Evolutionary conservation across 805 yeast genomes (phyloP).

Genomic region (Starmerella powellii): DNA sequence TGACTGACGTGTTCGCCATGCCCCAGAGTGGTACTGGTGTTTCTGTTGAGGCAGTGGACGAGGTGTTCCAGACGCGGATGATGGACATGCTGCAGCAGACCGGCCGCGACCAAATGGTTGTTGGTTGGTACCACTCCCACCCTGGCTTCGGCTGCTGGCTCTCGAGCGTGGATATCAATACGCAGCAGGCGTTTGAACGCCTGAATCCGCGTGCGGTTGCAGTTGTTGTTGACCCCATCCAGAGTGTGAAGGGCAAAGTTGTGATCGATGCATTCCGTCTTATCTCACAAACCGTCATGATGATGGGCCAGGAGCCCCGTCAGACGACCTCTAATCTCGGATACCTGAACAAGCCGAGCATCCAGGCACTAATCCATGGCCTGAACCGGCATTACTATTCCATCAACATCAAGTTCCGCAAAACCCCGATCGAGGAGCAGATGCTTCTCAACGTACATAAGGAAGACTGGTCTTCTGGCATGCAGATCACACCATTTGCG

Average conservation of each 20-base stretch:
- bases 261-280: constrained; percentile 96
- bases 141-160: constrained; percentile 99
- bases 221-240: constrained; percentile 96
- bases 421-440: constrained; percentile 81
- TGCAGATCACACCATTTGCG: constrained; percentile 63
- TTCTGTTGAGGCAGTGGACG: constrained; percentile 97
- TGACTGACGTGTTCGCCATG: constrained; percentile 98
- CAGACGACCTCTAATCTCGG: constrained; percentile 95
- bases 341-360: constrained; percentile 86
- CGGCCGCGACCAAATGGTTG: constrained; percentile 98
- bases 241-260: constrained; percentile 96
- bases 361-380: constrained; percentile 94
- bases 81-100: constrained; percentile 99
- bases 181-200: constrained; percentile 96
- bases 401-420: constrained; percentile 84
- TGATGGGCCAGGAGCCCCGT: constrained; percentile 96
- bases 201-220: constrained; percentile 94
- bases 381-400: constrained; percentile 94
- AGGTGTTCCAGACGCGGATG: constrained; percentile 96
- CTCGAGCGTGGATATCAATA: constrained; percentile 91
- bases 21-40: constrained; percentile 96
- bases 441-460: constrained; percentile 92
- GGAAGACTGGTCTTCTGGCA: constrained; percentile 90
- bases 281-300: constrained; percentile 71
- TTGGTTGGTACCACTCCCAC: constrained; percentile 99